A percentile compares a stretch with the other conserved stretches of the same genome.
These are phyloP conservation scores for Beverwykella pulmonaria DNA, from an alignment of 495 filamentous ascomycete genomes.

Conservation along the genomic window DNA sequence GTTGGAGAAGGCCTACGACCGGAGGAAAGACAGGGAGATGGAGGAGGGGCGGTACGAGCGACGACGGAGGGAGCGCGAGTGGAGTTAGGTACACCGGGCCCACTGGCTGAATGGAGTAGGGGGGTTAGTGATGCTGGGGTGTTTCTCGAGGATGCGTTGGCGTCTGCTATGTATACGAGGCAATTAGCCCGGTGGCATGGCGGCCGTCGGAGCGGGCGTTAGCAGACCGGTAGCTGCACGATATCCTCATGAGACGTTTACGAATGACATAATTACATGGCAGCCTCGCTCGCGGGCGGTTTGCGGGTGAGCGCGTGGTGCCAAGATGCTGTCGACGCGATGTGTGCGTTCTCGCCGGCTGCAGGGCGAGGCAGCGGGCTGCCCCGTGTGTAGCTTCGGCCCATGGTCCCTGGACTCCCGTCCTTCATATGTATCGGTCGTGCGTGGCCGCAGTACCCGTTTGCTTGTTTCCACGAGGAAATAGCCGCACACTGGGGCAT, in stretches of 20 bases:
- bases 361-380: too few species aligned
- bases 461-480: neutral
- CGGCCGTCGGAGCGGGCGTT: neutral
- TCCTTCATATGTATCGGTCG: neutral
- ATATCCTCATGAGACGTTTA: neutral
- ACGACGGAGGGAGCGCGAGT: constrained; percentile 7
- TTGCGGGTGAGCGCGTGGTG: neutral
- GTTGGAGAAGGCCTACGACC: constrained; percentile 27
- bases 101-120: neutral
- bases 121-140: neutral
- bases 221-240: neutral
- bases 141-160: neutral
- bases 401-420: too few species aligned
- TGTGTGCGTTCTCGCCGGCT: too few species aligned
- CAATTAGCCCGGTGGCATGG: neutral
- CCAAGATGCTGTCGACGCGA: too few species aligned
- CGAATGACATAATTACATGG: neutral
- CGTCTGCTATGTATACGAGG: neutral
- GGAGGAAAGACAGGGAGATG: constrained; percentile 12
- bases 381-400: too few species aligned
- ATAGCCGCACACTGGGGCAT: neutral
- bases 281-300: neutral
- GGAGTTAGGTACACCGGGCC: neutral
- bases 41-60: constrained; percentile 16
- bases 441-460: neutral